phyloP scores from a whole-genome alignment of 2,329 filamentous ascomycete genomes.

The Aureobasidium uvarum region DNA sequence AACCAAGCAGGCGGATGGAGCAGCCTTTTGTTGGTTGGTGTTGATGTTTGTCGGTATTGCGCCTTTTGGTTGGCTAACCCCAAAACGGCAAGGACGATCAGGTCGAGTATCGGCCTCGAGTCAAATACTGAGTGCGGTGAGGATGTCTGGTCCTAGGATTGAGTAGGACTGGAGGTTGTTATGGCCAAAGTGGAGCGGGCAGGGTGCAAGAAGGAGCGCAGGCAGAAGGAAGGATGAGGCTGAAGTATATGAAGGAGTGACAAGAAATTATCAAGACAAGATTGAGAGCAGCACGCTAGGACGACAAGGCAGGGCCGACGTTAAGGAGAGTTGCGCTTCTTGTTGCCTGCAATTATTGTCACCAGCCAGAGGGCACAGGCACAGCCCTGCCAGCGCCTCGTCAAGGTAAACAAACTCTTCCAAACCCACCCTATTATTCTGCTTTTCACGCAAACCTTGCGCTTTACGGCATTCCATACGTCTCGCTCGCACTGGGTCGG shows the following conservation, averaged over 20 bases:
- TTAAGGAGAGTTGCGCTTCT: constrained; percentile 24
- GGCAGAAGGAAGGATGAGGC: constrained; percentile 7
- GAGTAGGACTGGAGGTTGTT: neutral
- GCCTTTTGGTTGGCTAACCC: constrained; percentile 21
- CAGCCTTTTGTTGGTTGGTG: neutral
- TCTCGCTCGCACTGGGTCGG: neutral
- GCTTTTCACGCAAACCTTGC: constrained; percentile 4
- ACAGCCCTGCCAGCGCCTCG: neutral
- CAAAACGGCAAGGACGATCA: constrained; percentile 17
- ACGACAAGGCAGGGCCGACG: constrained; percentile 5
- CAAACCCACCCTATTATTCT: neutral
- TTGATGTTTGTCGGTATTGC: constrained; percentile 12
- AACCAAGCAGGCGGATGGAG: neutral
- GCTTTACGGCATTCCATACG: neutral
- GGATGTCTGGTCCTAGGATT: neutral
- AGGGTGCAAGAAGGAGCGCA: neutral
- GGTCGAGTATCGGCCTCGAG: constrained; percentile 3
- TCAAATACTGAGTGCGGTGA: constrained; percentile 1
- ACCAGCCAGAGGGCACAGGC: neutral
- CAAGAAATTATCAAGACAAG: constrained; percentile 14
- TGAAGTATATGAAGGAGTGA: constrained; percentile 13
- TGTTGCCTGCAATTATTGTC: constrained; percentile 7
- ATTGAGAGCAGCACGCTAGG: constrained; percentile 8
- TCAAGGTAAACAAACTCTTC: neutral
- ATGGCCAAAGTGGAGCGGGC: neutral